Evolutionary conservation across 1,284 basidiomycete genomes (phyloP), one percentile per base, ranked within the genome.

Genomic region (Leccinum brunneo-olivaceum): DNA sequence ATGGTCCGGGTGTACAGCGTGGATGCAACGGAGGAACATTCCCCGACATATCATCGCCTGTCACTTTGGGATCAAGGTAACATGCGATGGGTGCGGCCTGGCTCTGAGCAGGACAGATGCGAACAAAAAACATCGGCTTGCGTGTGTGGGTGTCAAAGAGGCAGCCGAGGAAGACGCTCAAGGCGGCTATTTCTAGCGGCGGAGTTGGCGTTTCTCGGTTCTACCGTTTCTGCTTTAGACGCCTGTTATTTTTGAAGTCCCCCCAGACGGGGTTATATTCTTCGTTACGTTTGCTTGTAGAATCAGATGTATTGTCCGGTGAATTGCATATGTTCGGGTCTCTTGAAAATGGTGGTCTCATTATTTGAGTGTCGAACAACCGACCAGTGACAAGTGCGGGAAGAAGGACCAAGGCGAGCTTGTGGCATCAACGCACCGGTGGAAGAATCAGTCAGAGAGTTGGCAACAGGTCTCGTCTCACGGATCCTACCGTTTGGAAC

Each of bases 391-490:
- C 12, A 14, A 63, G 45, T n/a, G 57, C 61, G 1, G 61, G 66
- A 3, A 73, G 57, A 14, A 71, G 68, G 16, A 75, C 55, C 41
- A 78, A 73, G 8, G 69, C 64, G 6, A 50, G 52, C 60, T 63
- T 34, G 20, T 24, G 5, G 24, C 10, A 6, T n/a, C 24, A 11
- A 41, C n/a, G n/a, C n/a, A n/a, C n/a, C n/a, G n/a, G n/a, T n/a
- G n/a, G n/a, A n/a, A n/a, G n/a, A n/a, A n/a, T n/a, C n/a, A n/a
- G n/a, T n/a, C n/a, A n/a, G n/a, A n/a, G n/a, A n/a, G n/a, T n/a
- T n/a, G n/a, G n/a, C n/a, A n/a, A n/a, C n/a, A n/a, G n/a, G n/a
- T n/a, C n/a, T n/a, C n/a, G n/a, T n/a, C n/a, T n/a, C n/a, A n/a
- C n/a, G n/a, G n/a, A n/a, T n/a, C n/a, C n/a, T n/a, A n/a, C n/a